phyloP scores from a whole-genome alignment of 768 basidiomycete species.

The Nidula microcarpa region DNA sequence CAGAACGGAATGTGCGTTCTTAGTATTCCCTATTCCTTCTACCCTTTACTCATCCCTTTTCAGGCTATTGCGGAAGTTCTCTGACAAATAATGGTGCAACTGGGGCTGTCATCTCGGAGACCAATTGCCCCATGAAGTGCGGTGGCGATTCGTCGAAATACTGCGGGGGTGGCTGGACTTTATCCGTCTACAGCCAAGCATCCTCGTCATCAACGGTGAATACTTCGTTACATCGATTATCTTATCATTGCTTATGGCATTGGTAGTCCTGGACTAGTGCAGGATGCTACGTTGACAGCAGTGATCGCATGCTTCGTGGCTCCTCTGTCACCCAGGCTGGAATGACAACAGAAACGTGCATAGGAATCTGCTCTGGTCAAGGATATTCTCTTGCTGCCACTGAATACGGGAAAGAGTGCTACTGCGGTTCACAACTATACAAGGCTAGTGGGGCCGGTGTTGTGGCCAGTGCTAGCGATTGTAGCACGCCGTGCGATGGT shows the following conservation, averaged over 20 bases:
- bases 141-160: constrained; percentile 8
- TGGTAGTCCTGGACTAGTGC: constrained; percentile 19
- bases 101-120: constrained; percentile 14
- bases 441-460: constrained; percentile 17
- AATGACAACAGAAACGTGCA: constrained; percentile 28
- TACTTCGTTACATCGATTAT: too few relatives aligned
- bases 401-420: constrained; percentile 29
- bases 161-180: constrained; percentile 12
- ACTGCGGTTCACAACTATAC: constrained; percentile 25
- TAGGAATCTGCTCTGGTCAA: constrained; percentile 16
- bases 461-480: constrained; percentile 13
- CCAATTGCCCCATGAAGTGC: constrained; percentile 15
- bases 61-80: constrained; percentile 22
- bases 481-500: constrained; percentile 28
- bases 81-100: constrained; percentile 27
- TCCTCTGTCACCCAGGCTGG: constrained; percentile 9
- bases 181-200: constrained; percentile 13
- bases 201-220: not conserved
- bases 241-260: too few relatives aligned
- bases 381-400: constrained; percentile 29
- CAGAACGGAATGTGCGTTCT: constrained; percentile 10
- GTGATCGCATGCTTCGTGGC: constrained; percentile 23
- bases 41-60: not conserved
- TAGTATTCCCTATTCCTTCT: not conserved
- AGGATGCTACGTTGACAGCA: constrained; percentile 28